Conservation (phyloP, 495 filamentous ascomycete genomes). For the Talaromyces ruber region DNA sequence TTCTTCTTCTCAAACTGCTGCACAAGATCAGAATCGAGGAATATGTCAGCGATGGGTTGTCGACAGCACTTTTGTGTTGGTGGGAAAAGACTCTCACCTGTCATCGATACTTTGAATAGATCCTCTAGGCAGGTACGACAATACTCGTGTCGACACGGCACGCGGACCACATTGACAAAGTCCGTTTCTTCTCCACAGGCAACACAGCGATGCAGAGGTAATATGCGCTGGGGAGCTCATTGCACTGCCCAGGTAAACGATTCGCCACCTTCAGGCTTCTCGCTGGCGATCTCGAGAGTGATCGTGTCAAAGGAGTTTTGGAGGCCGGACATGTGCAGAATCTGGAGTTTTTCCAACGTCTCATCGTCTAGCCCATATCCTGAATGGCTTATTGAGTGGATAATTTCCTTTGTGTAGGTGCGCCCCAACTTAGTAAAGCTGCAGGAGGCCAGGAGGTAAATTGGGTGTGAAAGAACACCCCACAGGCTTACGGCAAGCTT, state of each 20-base stretch:
- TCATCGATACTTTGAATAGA: slow-evolving; percentile 30
- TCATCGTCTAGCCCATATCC: background rate
- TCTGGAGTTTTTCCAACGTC: slow-evolving; percentile 1
- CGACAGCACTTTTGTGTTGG: slow-evolving; percentile 46
- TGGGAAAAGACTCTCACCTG: slow-evolving; percentile 43
- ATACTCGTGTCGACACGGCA: slow-evolving; percentile 32
- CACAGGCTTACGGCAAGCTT: too few relatives aligned
- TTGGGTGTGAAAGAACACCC: too few relatives aligned
- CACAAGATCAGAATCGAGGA: slow-evolving; percentile 20
- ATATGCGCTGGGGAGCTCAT: background rate
- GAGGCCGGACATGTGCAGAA: background rate
- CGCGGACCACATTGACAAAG: slow-evolving; percentile 3
- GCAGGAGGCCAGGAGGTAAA: background rate
- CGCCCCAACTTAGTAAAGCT: background rate
- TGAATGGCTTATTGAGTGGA: background rate
- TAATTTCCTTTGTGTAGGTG: background rate
- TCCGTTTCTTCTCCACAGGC: slow-evolving; percentile 10
- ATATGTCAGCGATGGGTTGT: slow-evolving; percentile 22
- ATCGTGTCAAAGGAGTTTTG: background rate
- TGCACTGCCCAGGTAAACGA: background rate
- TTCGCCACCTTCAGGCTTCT: background rate
- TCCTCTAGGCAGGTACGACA: slow-evolving; percentile 33
- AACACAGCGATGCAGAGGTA: slow-evolving; percentile 3
- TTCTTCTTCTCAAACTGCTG: slow-evolving; percentile 27
- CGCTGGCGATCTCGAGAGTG: background rate